Evolutionary conservation across 2,329 filamentous ascomycete species (phyloP).

Genomic region (Arthroderma uncinatum): DNA sequence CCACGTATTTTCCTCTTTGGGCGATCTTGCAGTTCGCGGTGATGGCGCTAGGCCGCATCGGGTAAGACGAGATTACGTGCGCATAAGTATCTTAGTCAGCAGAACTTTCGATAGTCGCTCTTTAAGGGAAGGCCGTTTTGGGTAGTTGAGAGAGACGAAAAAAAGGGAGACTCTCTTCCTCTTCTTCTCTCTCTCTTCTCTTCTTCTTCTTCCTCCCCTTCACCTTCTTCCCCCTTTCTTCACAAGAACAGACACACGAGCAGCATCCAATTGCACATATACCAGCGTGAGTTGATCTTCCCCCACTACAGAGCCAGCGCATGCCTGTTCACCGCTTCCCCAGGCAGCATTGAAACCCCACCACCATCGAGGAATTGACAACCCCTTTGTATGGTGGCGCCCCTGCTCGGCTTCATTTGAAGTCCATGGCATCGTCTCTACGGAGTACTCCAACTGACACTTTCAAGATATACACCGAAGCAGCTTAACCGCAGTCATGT

Average conservation of each 20-base stretch:
- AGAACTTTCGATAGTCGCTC: neutral
- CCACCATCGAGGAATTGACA: neutral
- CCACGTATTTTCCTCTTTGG: neutral
- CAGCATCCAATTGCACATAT: neutral
- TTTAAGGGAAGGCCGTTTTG: neutral
- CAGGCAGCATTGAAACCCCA: neutral
- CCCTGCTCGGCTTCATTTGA: neutral
- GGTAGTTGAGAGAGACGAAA: neutral
- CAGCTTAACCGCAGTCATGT: slow-evolving; percentile 42
- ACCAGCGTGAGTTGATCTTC: neutral
- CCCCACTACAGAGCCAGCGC: neutral
- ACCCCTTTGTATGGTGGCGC: neutral
- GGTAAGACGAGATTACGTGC: neutral
- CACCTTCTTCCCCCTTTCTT: no score
- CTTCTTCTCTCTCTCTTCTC: no score
- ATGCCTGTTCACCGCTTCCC: neutral
- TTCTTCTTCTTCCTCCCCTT: no score
- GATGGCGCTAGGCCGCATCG: neutral
- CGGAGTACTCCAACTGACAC: neutral
- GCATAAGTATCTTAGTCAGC: neutral
- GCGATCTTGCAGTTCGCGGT: no score
- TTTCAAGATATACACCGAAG: neutral
- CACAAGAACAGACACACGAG: no score
- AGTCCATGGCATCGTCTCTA: neutral
- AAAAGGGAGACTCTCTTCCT: neutral